Percentiles rank a stretch among this genome's conserved stretches.
phyloP scores from a whole-genome alignment of 371 early-diverging fungal genomes.

The Coemansia sp. region DNA sequence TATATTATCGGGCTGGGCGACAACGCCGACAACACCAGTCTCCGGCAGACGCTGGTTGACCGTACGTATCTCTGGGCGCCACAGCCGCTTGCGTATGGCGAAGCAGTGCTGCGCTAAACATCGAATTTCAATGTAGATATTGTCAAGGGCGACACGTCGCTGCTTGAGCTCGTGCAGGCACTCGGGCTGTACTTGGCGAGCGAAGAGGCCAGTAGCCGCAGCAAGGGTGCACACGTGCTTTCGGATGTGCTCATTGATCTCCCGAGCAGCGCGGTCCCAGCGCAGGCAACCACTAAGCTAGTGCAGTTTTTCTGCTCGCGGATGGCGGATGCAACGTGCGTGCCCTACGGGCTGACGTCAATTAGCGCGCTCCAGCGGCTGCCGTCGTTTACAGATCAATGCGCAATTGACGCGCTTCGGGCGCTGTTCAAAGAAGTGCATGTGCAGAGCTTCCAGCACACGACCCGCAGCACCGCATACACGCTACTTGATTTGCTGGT shows the following conservation, averaged over 20 bases:
- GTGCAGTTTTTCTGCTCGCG: slow-evolving; percentile 77
- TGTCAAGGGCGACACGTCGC: slow-evolving; percentile 36
- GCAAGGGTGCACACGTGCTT: slow-evolving; percentile 72
- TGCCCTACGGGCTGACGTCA: slow-evolving; percentile 68
- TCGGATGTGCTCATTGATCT: slow-evolving; percentile 55
- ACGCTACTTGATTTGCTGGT: slow-evolving; percentile 54
- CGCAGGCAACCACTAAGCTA: slow-evolving; percentile 58
- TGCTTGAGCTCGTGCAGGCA: slow-evolving; percentile 71
- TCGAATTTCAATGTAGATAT: slow-evolving; percentile 29
- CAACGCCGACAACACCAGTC: slow-evolving; percentile 31
- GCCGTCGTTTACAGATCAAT: slow-evolving; percentile 58
- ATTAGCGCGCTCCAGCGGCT: slow-evolving; percentile 61
- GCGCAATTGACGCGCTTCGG: slow-evolving; percentile 53
- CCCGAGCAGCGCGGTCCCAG: slow-evolving; percentile 26
- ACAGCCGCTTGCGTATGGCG: background rate
- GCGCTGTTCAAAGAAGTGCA: slow-evolving; percentile 60
- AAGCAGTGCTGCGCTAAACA: background rate
- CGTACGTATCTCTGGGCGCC: slow-evolving; percentile 8
- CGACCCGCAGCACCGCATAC: slow-evolving; percentile 54
- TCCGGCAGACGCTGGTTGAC: slow-evolving; percentile 23
- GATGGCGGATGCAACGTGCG: slow-evolving; percentile 70
- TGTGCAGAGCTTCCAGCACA: slow-evolving; percentile 64
- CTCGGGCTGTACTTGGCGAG: slow-evolving; percentile 78
- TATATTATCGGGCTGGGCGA: slow-evolving; percentile 45
- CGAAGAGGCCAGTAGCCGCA: slow-evolving; percentile 79